Base-by-base conservation (phyloP, 352 stramenopile genomes). In the Pythium sp. region DNA sequence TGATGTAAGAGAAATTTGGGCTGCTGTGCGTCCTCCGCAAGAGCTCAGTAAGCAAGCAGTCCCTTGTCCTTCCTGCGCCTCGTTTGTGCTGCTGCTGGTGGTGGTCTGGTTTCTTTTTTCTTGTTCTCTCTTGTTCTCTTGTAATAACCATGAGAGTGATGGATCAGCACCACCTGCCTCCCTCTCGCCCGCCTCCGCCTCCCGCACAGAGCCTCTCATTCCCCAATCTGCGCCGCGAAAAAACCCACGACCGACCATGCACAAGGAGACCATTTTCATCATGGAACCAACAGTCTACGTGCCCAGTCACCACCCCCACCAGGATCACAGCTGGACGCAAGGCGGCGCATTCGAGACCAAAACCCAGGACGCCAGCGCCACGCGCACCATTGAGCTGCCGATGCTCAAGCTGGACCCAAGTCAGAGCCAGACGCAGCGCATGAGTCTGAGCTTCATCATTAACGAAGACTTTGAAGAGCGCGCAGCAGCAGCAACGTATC, bases 381-480 rank as follows among this genome's bases (percentile, higher is more conserved):
- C 26, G 14, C 15, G 26, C 14, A 7, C 26, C 2, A 46, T 60
- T 20, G 55, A 43, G 30, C 55, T 60, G 26, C 55, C 55, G 30
- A 60, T 60, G 55, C 55, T 46, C 55, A 60, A 60, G n/a, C 12
- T 46, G 55, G 18, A 60, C 18, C 55, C 55, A 20, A 60, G 55
- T 26, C 53, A 38, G 53, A 58, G 26, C 59, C 72, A 12, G 20
- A 65, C 61, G 15, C 65, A 80, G 38, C 75, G 73, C 60, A 90
- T 90, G 82, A 82, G 76, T 47, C 73, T 90, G 32, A 82, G 78
- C 67, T 90, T 90, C 65, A 90, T 90, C 65, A 73, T 81, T 2
- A 83, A 88, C 64, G 69, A 72, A 0, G 38, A 53, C 59, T 6
- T 56, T 46, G 46, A 34, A 69, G 20, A 36, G 47, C 15, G 56